phyloP scores from a whole-genome alignment of 2,329 filamentous ascomycete species.

The Aspergillus ochraceus region DNA sequence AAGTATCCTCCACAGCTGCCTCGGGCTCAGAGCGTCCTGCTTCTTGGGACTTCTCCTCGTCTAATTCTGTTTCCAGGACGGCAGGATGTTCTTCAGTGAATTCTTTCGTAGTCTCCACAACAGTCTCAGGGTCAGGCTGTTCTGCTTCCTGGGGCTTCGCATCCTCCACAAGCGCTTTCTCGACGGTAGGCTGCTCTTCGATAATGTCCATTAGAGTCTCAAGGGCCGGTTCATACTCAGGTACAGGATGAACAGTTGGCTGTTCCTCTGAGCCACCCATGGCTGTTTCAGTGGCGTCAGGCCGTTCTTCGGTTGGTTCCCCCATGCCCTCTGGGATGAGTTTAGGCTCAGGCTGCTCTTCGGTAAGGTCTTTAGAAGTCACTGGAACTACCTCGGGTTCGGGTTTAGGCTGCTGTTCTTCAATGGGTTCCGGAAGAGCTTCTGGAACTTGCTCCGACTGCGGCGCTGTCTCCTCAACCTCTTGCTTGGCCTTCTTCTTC shows the following conservation, averaged over 20 bases:
- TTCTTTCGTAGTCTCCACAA: neutral
- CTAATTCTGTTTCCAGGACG: neutral
- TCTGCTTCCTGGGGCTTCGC: too few species aligned
- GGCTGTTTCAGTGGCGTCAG: neutral
- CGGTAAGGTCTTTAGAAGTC: neutral
- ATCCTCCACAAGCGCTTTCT: too few species aligned
- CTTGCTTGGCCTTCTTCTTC: conserved; percentile 27
- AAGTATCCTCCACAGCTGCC: neutral
- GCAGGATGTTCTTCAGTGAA: neutral
- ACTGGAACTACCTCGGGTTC: conserved; percentile 1
- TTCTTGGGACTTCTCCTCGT: neutral
- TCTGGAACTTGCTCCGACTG: conserved; percentile 7
- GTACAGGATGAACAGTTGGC: too few species aligned
- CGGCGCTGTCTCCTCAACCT: conserved; percentile 5
- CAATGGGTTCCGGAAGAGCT: neutral
- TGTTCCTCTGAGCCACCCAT: too few species aligned
- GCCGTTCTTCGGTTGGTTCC: neutral
- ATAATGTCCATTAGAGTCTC: too few species aligned
- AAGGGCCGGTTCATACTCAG: too few species aligned
- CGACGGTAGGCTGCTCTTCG: too few species aligned
- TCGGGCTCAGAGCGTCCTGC: neutral
- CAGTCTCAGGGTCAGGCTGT: neutral
- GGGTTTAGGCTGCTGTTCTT: neutral
- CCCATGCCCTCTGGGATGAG: neutral
- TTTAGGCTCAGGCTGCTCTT: neutral